Evolutionary conservation across 1,139 yeast genomes (phyloP).

Genomic region (Saccharomyces hybrid): DNA sequence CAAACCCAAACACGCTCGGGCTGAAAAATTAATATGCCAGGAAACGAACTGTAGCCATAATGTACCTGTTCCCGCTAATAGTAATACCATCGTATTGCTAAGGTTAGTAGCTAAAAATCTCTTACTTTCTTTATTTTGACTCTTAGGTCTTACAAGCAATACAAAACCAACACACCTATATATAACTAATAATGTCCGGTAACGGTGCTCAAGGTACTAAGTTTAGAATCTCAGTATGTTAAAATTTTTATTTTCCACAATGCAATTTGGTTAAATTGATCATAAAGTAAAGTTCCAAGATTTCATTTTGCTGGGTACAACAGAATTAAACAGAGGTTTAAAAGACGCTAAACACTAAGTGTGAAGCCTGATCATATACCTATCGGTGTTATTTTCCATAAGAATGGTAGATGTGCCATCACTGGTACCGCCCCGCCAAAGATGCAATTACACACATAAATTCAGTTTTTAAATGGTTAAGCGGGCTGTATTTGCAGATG

Average conservation of each 20-base stretch:
- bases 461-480: neutral
- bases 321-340: neutral
- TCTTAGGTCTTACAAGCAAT: neutral
- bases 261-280: neutral
- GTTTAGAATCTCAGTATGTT: conserved; percentile 97
- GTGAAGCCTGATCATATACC: neutral
- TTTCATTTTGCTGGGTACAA: neutral
- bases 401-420: neutral
- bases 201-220: conserved; percentile 99
- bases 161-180: neutral
- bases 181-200: conserved; percentile 53
- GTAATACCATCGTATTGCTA: neutral
- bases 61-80: neutral
- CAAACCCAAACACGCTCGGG: conserved; percentile 1
- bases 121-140: conserved; percentile 1
- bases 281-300: neutral
- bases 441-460: neutral
- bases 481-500: neutral
- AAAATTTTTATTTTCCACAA: conserved; percentile 3
- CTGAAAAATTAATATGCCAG: neutral
- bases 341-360: neutral
- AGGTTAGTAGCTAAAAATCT: conserved; percentile 5
- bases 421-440: neutral
- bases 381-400: neutral
- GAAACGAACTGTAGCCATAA: neutral